Percentiles rank a stretch among this genome's conserved stretches.
Evolutionary conservation across 1,139 yeast species (phyloP).

Genomic region (Entelexis paramagnoliae): DNA sequence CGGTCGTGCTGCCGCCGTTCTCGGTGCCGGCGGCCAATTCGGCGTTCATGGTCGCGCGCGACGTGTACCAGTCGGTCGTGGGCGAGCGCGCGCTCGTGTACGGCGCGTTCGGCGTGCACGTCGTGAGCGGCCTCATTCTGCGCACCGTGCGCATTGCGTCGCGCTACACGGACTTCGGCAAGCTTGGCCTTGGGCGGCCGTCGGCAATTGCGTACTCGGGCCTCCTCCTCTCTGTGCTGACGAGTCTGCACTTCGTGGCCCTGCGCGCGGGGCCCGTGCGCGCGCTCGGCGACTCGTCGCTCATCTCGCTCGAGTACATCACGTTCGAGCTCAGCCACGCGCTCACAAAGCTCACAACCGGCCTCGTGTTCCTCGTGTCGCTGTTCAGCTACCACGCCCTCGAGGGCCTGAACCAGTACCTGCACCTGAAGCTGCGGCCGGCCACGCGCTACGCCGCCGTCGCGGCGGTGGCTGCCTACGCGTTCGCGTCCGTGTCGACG

Average conservation of each 20-base stretch:
- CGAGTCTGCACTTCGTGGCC: constrained; percentile 41
- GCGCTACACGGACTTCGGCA: constrained; percentile 12
- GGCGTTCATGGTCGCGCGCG: constrained; percentile 49
- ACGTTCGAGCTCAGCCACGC: constrained; percentile 32
- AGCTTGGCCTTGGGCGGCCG: constrained; percentile 27
- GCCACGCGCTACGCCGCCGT: not conserved
- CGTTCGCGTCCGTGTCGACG: constrained; percentile 7
- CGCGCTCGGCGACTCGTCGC: constrained; percentile 57
- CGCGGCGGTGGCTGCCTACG: not conserved
- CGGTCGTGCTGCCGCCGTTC: constrained; percentile 46
- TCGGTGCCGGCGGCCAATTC: constrained; percentile 44
- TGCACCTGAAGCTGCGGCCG: constrained; percentile 8
- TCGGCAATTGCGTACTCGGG: constrained; percentile 54
- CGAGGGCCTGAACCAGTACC: constrained; percentile 36
- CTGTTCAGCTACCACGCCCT: constrained; percentile 36
- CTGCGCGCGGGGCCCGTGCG: constrained; percentile 43
- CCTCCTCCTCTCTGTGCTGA: constrained; percentile 40
- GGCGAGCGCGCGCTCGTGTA: constrained; percentile 42
- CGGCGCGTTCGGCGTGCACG: constrained; percentile 43
- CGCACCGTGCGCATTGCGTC: constrained; percentile 35
- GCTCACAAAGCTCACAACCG: constrained; percentile 24
- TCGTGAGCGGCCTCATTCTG: constrained; percentile 45
- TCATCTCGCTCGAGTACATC: constrained; percentile 48
- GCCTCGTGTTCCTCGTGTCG: constrained; percentile 28
- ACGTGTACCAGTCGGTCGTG: constrained; percentile 47